Evolutionary conservation across 495 filamentous ascomycete species (phyloP).

Genomic region (Trichoderma orchidacearum): DNA sequence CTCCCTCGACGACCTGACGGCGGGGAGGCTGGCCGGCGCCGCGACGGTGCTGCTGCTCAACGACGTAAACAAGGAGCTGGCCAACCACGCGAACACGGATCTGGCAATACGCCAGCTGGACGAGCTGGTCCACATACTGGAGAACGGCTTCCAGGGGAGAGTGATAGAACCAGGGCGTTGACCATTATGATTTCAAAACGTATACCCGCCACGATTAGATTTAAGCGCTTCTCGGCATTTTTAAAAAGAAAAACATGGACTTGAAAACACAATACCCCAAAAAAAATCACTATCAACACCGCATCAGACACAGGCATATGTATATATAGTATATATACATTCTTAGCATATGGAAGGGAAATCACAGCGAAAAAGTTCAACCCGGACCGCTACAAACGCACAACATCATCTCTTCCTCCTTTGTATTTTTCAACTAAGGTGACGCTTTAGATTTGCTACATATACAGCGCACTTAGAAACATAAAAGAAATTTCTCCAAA

Average conservation of each 20-base stretch:
- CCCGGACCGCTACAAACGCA: not conserved
- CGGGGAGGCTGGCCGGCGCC: slow-evolving; percentile 70
- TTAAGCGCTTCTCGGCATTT: not conserved
- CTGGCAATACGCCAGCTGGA: slow-evolving; percentile 50
- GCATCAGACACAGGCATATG: not conserved
- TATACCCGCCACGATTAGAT: not conserved
- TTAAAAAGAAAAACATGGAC: no score
- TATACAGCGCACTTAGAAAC: not conserved
- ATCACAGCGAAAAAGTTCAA: not conserved
- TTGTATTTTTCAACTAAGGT: no score
- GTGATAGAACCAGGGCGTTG: not conserved
- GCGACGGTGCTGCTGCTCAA: slow-evolving; percentile 82
- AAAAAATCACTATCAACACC: not conserved
- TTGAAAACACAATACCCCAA: not conserved
- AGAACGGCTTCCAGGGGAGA: slow-evolving; percentile 46
- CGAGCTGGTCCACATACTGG: slow-evolving; percentile 57
- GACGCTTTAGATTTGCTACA: not conserved
- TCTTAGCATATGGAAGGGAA: not conserved
- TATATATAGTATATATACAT: not conserved
- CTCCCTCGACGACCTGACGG: slow-evolving; percentile 86
- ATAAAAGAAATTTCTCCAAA: not conserved
- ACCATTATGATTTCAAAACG: not conserved
- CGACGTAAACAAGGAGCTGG: slow-evolving; percentile 60
- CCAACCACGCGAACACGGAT: slow-evolving; percentile 68
- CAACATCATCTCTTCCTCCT: not conserved